Evolutionary conservation across 2,329 filamentous ascomycete genomes (phyloP).

Genomic region (Claviceps purpurea): DNA sequence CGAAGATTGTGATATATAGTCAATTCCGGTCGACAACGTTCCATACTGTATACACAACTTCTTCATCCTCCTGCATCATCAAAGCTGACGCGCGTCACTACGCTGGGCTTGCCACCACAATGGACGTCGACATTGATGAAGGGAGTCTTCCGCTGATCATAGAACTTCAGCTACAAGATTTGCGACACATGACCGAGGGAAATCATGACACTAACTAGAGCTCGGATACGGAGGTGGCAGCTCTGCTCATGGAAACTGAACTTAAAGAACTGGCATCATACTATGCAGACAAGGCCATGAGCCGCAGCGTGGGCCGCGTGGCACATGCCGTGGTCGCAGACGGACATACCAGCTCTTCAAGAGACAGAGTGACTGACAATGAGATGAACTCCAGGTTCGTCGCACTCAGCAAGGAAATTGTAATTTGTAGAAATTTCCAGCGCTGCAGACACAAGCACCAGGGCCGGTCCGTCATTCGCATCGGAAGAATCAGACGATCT

Average conservation of each 20-base stretch:
- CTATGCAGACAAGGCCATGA: slow-evolving; percentile 7
- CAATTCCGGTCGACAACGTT: no score
- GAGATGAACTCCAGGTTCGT: no score
- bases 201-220: slow-evolving; percentile 3
- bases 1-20: no score
- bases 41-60: no score
- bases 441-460: no score
- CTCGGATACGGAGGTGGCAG: slow-evolving; percentile 6
- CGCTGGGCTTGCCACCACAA: background rate
- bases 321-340: slow-evolving; percentile 8
- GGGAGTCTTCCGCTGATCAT: slow-evolving; percentile 9
- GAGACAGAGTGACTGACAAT: no score
- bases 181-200: slow-evolving; percentile 5
- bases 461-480: no score
- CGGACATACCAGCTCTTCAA: background rate
- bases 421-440: background rate
- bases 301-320: slow-evolving; percentile 10
- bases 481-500: background rate
- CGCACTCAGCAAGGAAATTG: background rate
- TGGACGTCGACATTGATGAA: slow-evolving; percentile 2
- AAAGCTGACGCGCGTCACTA: background rate
- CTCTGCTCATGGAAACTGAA: slow-evolving; percentile 7
- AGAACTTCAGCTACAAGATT: slow-evolving; percentile 10
- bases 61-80: background rate
- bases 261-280: slow-evolving; percentile 3